Evolutionary conservation across 345 rosid genomes (phyloP), one percentile per base, ranked within the genome.

Genomic region (Bretschneidera sinensis): DNA sequence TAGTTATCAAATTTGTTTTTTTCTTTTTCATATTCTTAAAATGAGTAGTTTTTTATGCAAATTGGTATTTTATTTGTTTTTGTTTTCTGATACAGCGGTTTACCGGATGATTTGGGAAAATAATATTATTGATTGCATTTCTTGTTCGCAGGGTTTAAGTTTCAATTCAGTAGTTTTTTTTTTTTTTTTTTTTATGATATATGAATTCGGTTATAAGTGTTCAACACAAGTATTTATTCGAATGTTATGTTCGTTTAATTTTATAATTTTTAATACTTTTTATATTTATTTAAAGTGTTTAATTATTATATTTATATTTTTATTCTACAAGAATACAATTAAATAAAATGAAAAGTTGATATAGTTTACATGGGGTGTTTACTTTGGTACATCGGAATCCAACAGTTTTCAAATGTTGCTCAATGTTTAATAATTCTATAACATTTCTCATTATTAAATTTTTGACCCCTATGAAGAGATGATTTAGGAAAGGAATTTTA

Each of bases 101-200:
- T 24, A 16, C 18, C 2, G 39, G 16, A 57, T 45, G 50, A 13
- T n/a, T 24, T 16, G 25, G 56, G 11, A 65, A 14, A 24, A 19
- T 49, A 21, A 57, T 35, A 43, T 34, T n/a, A n/a, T 52, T 59
- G n/a, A 57, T 10, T 23, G 64, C 24, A 10, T 67, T 64, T n/a
- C 34, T 35, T 39, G 9, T 71, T 69, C 45, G 24, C 81, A 89
- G 95, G 92, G 51, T 77, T 79, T 69, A 77, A 66, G 62, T 78
- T 76, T 35, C 45, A 51, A 14, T 56, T 83, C 57, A 64, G 66
- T 24, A 63, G 58, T 61, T 76, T 83, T 0, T 52, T 71, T n/a
- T n/a, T n/a, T n/a, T n/a, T n/a, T n/a, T n/a, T n/a, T n/a, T n/a
- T n/a, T n/a, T n/a, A n/a, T n/a, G n/a, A n/a, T n/a, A n/a, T n/a